These are phyloP conservation scores for Pestalotiopsis sp. DNA, from an alignment of 2,329 filamentous ascomycete genomes.

Conservation along the genomic window DNA sequence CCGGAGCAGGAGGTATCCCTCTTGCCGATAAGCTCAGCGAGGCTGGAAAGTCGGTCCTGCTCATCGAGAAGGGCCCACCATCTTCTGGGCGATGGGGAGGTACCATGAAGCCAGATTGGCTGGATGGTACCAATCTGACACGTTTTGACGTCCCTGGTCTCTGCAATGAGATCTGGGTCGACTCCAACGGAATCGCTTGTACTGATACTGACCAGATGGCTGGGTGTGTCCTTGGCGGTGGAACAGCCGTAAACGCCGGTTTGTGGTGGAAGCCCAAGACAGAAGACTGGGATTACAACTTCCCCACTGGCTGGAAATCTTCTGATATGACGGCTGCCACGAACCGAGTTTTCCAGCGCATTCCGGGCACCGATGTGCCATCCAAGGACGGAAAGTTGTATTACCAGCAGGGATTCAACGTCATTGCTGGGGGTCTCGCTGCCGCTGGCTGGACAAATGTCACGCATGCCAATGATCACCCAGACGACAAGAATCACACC, in stretches of 20 bases:
- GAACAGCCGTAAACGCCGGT: slow-evolving; percentile 68
- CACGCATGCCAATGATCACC: slow-evolving; percentile 56
- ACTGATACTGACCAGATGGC: slow-evolving; percentile 73
- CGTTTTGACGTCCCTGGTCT: slow-evolving; percentile 74
- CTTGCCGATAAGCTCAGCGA: slow-evolving; percentile 67
- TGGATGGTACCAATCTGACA: slow-evolving; percentile 63
- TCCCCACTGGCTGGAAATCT: slow-evolving; percentile 71
- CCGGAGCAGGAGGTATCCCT: slow-evolving; percentile 61
- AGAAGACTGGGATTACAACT: slow-evolving; percentile 71
- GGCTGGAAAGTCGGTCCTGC: slow-evolving; percentile 65
- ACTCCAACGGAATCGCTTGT: slow-evolving; percentile 67
- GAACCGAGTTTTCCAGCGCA: slow-evolving; percentile 65
- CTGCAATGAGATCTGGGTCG: slow-evolving; percentile 71
- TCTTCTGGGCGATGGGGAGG: slow-evolving; percentile 69
- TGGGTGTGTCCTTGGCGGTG: slow-evolving; percentile 73
- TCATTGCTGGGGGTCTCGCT: slow-evolving; percentile 61
- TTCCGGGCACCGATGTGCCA: slow-evolving; percentile 68
- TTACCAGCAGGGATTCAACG: slow-evolving; percentile 65
- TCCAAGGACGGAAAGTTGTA: slow-evolving; percentile 69
- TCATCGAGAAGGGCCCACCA: slow-evolving; percentile 63
- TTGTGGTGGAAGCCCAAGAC: slow-evolving; percentile 63
- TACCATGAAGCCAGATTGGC: slow-evolving; percentile 56
- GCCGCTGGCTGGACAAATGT: slow-evolving; percentile 65
- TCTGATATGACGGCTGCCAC: slow-evolving; percentile 63
- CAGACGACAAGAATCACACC: slow-evolving; percentile 65